A percentile compares a stretch with the other conserved stretches of the same genome.
Evolutionary conservation across 164 flowering plant genomes (phyloP).

Genomic region (Taxillus chinensis): DNA sequence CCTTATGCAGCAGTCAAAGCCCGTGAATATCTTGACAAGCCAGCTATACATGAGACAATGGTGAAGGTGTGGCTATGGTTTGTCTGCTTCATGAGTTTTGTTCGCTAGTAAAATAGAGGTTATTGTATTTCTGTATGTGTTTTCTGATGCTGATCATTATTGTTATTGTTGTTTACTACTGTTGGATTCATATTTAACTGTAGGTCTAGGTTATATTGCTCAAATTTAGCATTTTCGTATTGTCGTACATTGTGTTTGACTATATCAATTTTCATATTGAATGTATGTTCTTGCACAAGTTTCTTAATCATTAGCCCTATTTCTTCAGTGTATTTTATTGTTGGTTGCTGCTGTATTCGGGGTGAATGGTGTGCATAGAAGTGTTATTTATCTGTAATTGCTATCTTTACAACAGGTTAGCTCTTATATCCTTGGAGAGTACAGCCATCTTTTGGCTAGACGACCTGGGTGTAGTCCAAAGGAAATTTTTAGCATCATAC

Average conservation of each 20-base stretch:
- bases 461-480: constrained; percentile 96
- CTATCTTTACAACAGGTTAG: constrained; percentile 52
- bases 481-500: constrained; percentile 74
- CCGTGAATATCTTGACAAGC: constrained; percentile 89
- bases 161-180: too few species aligned
- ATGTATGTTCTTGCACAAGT: too few species aligned
- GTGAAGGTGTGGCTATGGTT: constrained; percentile 55
- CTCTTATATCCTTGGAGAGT: constrained; percentile 95
- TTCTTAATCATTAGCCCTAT: too few species aligned
- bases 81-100: not conserved
- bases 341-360: too few species aligned
- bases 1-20: constrained; percentile 98
- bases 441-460: constrained; percentile 82
- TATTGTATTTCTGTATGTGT: not conserved
- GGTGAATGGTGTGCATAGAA: not conserved
- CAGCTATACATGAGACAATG: constrained; percentile 98
- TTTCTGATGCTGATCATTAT: not conserved
- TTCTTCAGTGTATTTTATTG: too few species aligned
- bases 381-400: not conserved
- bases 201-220: too few species aligned
- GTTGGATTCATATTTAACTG: too few species aligned
- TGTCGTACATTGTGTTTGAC: too few species aligned
- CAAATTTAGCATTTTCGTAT: too few species aligned
- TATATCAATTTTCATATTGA: too few species aligned
- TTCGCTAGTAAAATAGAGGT: not conserved